Evolutionary conservation across 2,329 filamentous ascomycete genomes (phyloP).

Genomic region (Aspergillus novofumigatus): DNA sequence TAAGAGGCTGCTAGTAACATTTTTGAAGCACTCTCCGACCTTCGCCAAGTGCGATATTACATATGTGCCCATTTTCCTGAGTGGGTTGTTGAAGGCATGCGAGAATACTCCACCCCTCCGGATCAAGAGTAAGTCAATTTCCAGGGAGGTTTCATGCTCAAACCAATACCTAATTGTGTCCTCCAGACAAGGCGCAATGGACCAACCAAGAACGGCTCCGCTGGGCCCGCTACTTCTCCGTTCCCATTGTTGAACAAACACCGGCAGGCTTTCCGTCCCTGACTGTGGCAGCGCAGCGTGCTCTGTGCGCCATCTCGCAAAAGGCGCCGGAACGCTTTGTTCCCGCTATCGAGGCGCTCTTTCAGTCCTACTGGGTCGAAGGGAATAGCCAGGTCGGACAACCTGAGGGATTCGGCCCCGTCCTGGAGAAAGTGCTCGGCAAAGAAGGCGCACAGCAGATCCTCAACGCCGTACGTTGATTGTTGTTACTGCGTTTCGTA

Average conservation of each 20-base stretch:
- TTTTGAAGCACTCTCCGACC: conserved; percentile 48
- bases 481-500: background rate
- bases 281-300: conserved; percentile 51
- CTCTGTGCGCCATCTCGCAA: conserved; percentile 46
- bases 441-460: conserved; percentile 41
- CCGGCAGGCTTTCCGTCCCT: conserved; percentile 52
- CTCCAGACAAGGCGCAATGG: conserved; percentile 57
- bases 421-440: conserved; percentile 46
- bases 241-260: conserved; percentile 46
- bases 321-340: conserved; percentile 40
- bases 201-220: conserved; percentile 51
- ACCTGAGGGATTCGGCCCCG: conserved; percentile 40
- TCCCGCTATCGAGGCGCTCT: conserved; percentile 45
- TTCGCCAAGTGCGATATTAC: conserved; percentile 54
- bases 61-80: conserved; percentile 58
- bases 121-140: conserved; percentile 48
- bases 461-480: conserved; percentile 35
- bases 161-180: background rate
- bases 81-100: conserved; percentile 56
- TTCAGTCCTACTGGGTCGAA: conserved; percentile 51
- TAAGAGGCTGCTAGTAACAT: background rate
- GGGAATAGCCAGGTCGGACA: conserved; percentile 41
- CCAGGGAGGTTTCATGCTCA: background rate
- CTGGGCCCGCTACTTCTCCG: conserved; percentile 50
- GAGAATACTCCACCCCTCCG: conserved; percentile 52